Percentiles rank a stretch among this genome's conserved stretches.
These are phyloP conservation scores for Alternaria sp. DNA, from an alignment of 2,329 filamentous ascomycete species.

Conservation along the genomic window DNA sequence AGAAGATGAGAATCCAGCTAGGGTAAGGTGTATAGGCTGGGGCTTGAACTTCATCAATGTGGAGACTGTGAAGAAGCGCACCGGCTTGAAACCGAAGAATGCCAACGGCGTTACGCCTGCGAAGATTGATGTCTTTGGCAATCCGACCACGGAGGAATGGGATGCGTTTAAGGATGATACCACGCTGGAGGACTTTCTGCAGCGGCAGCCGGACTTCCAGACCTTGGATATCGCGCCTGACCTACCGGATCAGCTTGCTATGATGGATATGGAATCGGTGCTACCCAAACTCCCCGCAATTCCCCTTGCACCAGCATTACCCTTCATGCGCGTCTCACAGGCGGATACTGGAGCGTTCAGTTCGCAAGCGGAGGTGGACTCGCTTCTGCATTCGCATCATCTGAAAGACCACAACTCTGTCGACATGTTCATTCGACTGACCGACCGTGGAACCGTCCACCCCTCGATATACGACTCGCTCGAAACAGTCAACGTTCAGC, in stretches of 20 bases:
- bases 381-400: conserved; percentile 52
- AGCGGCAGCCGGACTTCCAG: conserved; percentile 44
- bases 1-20: conserved; percentile 9
- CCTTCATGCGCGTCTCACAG: conserved; percentile 40
- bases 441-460: conserved; percentile 73
- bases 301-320: conserved; percentile 41
- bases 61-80: conserved; percentile 51
- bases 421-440: conserved; percentile 78
- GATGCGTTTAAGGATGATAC: conserved; percentile 43
- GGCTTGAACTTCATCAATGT: conserved; percentile 62
- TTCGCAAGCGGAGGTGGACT: conserved; percentile 50
- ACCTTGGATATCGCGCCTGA: conserved; percentile 46
- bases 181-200: conserved; percentile 49
- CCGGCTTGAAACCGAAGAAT: conserved; percentile 33
- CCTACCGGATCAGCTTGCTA: conserved; percentile 48
- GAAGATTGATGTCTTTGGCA: conserved; percentile 26
- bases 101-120: conserved; percentile 12
- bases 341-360: conserved; percentile 47
- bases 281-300: conserved; percentile 50
- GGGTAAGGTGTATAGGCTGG: conserved; percentile 60
- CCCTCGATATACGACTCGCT: conserved; percentile 87
- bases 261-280: conserved; percentile 49
- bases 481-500: conserved; percentile 71
- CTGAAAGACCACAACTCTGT: conserved; percentile 74
- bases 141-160: conserved; percentile 42